Evolutionary conservation across 2,329 filamentous ascomycete genomes (phyloP).

Genomic region (Calonectria pauciramosa): DNA sequence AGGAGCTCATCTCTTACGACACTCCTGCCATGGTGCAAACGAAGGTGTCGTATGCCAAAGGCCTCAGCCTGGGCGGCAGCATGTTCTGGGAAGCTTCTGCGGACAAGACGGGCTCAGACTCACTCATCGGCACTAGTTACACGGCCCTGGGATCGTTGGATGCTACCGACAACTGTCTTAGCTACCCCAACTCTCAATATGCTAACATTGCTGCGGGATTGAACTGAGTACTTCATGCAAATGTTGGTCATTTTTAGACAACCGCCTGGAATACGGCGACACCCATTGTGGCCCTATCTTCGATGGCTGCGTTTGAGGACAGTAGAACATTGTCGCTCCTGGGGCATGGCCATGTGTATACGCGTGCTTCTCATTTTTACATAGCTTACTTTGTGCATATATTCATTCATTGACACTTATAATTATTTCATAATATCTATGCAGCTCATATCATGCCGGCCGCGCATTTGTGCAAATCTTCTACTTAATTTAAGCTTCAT

Average conservation of each 20-base stretch:
- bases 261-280: not conserved
- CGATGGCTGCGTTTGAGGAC: not conserved
- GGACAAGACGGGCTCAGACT: slow-evolving; percentile 71
- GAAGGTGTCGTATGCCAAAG: slow-evolving; percentile 76
- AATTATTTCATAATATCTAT: not conserved
- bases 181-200: slow-evolving; percentile 66
- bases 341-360: too few relatives aligned
- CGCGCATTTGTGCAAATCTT: too few relatives aligned
- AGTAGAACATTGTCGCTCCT: not conserved
- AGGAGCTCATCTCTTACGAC: slow-evolving; percentile 80
- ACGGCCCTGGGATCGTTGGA: slow-evolving; percentile 58
- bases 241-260: not conserved
- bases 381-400: not conserved
- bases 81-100: slow-evolving; percentile 90
- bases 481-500: too few relatives aligned
- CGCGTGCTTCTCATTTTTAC: not conserved
- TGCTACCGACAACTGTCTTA: slow-evolving; percentile 60
- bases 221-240: not conserved
- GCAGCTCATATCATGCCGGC: too few relatives aligned
- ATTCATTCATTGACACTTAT: not conserved
- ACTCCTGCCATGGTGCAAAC: slow-evolving; percentile 68
- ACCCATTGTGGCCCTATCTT: not conserved
- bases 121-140: slow-evolving; percentile 68
- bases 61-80: slow-evolving; percentile 75
- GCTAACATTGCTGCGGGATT: slow-evolving; percentile 58